Percentiles rank a stretch among this genome's conserved stretches.
phyloP scores from a whole-genome alignment of 1,284 basidiomycete genomes.

The Ganoderma meredithae region DNA sequence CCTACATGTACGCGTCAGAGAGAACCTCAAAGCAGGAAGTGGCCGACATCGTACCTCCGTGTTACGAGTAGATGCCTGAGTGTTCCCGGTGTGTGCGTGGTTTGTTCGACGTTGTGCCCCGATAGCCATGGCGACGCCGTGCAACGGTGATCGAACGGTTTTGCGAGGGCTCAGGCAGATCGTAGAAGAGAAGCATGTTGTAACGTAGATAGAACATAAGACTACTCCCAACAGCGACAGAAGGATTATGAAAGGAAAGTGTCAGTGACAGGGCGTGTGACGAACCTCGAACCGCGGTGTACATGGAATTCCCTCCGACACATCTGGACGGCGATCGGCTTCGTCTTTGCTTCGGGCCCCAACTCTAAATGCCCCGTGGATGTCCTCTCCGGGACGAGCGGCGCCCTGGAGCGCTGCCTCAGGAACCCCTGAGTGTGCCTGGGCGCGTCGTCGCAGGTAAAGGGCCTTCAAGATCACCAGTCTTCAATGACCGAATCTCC shows the following conservation, averaged over 20 bases:
- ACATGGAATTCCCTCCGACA: neutral
- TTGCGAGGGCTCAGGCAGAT: neutral
- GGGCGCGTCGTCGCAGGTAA: neutral
- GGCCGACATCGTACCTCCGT: neutral
- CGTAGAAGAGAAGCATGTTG: neutral
- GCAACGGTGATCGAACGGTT: neutral
- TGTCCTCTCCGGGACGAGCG: neutral
- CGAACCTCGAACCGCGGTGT: neutral
- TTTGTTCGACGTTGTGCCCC: neutral
- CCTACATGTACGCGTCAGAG: neutral
- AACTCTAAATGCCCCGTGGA: neutral
- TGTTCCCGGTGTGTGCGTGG: neutral
- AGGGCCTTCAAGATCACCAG: neutral
- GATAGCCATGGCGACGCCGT: neutral
- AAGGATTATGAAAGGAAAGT: neutral
- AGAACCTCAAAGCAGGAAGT: neutral
- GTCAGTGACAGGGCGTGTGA: neutral
- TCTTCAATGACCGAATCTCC: neutral
- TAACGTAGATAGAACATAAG: neutral
- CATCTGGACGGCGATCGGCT: neutral
- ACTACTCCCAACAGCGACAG: neutral
- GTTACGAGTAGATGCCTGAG: neutral
- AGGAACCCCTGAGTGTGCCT: neutral
- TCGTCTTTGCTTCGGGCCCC: neutral
- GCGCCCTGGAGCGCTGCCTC: neutral